Evolutionary conservation across 495 filamentous ascomycete genomes (phyloP), one percentile per base, ranked within the genome.

Genomic region (Chaetomium tenue): DNA sequence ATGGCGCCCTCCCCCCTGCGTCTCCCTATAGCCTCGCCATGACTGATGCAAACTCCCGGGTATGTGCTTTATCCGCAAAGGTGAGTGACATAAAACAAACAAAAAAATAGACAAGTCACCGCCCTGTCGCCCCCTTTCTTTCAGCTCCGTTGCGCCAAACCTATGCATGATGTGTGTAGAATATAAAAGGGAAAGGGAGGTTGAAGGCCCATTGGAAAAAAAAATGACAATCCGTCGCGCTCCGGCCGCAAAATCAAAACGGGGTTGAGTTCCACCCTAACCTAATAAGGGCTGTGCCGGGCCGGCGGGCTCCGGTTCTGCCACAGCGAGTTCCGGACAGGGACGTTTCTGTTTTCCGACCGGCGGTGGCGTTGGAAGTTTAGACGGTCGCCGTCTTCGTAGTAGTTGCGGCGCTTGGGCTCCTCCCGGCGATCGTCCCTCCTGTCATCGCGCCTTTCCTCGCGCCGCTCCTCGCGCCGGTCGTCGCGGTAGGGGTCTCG

Each of bases 401-500:
- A 75, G 44, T 71, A 74, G 53, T 68, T 71, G 37, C 72, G 70
- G 23, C 72, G 74, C 26, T 66, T 61, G 3, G 67, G 68, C 40
- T 74, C 70, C 44, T 74, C 76, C 47, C 78, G 67, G 23, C 65
- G 68, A 22, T 74, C 70, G 30, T 74, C 76, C 50, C 78, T 66
- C 20, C 65, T 54, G 23, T 76, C 75, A 40, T 79, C 75, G 28
- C 70, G 72, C 25, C 65, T 61, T 15, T 66, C 61, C 39, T 70
- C 70, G 20, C 70, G 68, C 1, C 69, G 62, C 23, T 73, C 67
- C 42, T 72, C 67, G 26, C 71, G 71, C 5, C 71, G 70, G 60
- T 74, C 71, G 40, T 72, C 71, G 50, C 80, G 70, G 64, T 69
- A 71, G 2, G 71, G 72, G 57, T 81, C 72, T 8, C 79, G 73